Conservation (phyloP, 164 flowering plant species). For the Piper longum region DNA sequence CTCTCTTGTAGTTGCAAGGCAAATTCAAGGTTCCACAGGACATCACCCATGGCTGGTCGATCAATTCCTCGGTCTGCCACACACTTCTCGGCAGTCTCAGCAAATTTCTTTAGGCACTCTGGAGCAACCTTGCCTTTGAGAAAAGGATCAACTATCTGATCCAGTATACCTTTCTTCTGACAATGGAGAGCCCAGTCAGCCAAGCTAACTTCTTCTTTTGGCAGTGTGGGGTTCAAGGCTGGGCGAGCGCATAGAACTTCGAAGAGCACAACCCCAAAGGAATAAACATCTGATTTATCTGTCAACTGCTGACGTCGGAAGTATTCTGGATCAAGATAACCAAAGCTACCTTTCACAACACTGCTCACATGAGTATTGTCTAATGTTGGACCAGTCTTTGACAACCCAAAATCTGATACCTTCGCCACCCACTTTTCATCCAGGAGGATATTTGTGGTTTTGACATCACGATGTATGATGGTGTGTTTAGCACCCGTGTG, state of each 20-base stretch:
- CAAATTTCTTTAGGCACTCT: constrained; percentile 26
- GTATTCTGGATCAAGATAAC: constrained; percentile 46
- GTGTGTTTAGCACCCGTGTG: constrained; percentile 35
- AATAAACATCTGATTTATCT: constrained; percentile 38
- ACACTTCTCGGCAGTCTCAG: constrained; percentile 31
- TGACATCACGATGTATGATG: constrained; percentile 41
- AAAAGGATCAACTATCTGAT: constrained; percentile 26
- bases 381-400: constrained; percentile 29
- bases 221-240: constrained; percentile 14
- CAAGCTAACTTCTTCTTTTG: constrained; percentile 26
- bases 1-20: constrained; percentile 32
- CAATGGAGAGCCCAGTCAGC: constrained; percentile 33
- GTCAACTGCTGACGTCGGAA: constrained; percentile 32
- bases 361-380: constrained; percentile 36
- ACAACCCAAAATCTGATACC: constrained; percentile 45
- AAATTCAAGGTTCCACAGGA: constrained; percentile 37
- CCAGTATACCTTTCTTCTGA: constrained; percentile 25
- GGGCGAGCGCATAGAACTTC: constrained; percentile 35
- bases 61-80: constrained; percentile 26
- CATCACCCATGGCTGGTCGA: constrained; percentile 36
- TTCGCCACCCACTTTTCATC: constrained; percentile 45
- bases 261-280: constrained; percentile 38
- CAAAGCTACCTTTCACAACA: constrained; percentile 38
- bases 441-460: constrained; percentile 36
- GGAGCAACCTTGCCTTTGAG: constrained; percentile 27